A percentile compares a stretch with the other conserved stretches of the same genome.
Evolutionary conservation across 768 basidiomycete genomes (phyloP).

Genomic region (Hemileccinum rubropunctum): DNA sequence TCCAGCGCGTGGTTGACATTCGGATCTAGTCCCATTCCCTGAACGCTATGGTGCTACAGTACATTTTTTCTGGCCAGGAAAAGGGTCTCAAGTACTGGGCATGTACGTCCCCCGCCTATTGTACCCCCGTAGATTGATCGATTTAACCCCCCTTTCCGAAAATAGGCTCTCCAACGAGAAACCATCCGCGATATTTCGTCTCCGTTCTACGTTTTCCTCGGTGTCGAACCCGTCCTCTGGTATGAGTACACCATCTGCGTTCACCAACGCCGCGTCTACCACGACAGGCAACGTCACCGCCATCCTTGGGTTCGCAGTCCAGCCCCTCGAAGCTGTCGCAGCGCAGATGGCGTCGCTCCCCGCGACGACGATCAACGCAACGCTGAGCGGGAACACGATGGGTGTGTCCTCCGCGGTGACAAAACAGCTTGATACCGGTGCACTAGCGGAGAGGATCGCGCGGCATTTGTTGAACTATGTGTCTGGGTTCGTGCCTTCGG

Average conservation of each 20-base stretch:
- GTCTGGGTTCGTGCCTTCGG: constrained; percentile 55
- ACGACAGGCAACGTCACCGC: constrained; percentile 56
- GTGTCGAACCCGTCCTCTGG: constrained; percentile 29
- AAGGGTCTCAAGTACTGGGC: constrained; percentile 82
- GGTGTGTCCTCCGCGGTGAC: constrained; percentile 13
- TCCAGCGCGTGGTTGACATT: neutral
- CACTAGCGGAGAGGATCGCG: constrained; percentile 36
- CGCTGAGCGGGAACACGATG: constrained; percentile 12
- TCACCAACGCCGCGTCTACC: constrained; percentile 26
- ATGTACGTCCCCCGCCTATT: constrained; percentile 48
- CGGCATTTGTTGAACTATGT: constrained; percentile 77
- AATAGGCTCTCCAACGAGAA: constrained; percentile 85
- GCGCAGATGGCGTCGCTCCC: constrained; percentile 53
- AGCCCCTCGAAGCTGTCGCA: constrained; percentile 64
- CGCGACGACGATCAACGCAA: constrained; percentile 22
- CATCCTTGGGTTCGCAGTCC: constrained; percentile 76
- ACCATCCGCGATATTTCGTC: constrained; percentile 84
- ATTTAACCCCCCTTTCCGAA: neutral
- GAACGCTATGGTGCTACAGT: constrained; percentile 83
- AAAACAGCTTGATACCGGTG: constrained; percentile 11
- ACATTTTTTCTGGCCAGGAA: constrained; percentile 84
- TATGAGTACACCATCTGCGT: constrained; percentile 32
- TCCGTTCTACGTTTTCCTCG: constrained; percentile 60
- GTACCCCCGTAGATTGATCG: neutral
- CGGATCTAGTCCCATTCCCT: constrained; percentile 64